These are phyloP conservation scores for Cyclanthera cordifolia DNA, from an alignment of 306 rosid genomes.

Conservation along the genomic window DNA sequence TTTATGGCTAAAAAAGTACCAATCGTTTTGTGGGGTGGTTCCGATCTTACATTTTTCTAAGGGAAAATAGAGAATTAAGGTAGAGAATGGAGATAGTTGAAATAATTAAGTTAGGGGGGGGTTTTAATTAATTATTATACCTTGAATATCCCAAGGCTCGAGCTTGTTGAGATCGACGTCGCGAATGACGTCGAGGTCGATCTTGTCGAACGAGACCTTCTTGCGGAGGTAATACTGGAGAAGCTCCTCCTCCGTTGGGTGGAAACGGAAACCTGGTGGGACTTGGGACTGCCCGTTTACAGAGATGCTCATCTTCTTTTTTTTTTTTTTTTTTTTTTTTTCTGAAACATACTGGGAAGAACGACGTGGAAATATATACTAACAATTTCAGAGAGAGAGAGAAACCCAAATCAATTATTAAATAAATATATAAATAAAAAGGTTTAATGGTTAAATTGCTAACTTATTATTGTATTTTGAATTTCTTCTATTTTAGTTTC, in stretches of 20 bases:
- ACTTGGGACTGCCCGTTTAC: slow-evolving; percentile 90
- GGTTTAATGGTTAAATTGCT: no score
- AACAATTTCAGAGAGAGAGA: background rate
- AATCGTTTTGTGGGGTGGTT: slow-evolving; percentile 87
- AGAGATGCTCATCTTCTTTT: slow-evolving; percentile 49
- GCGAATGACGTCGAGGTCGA: slow-evolving; percentile 76
- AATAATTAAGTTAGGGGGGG: no score
- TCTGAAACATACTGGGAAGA: background rate
- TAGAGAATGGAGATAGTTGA: no score
- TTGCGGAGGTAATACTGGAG: slow-evolving; percentile 68
- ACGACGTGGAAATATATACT: background rate
- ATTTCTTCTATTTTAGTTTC: no score
- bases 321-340: background rate
- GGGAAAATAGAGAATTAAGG: no score
- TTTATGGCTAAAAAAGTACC: slow-evolving; percentile 95
- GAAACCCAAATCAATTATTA: no score
- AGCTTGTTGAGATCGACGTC: slow-evolving; percentile 97
- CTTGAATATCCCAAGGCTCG: slow-evolving; percentile 99
- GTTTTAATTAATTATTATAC: no score
- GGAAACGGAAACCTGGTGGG: slow-evolving; percentile 86
- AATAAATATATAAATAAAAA: no score
- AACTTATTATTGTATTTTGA: no score
- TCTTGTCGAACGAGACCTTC: slow-evolving; percentile 61
- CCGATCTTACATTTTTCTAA: slow-evolving; percentile 76
- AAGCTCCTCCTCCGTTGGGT: slow-evolving; percentile 86